Evolutionary conservation across 345 rosid species (phyloP).

Genomic region (Turritis glabra): DNA sequence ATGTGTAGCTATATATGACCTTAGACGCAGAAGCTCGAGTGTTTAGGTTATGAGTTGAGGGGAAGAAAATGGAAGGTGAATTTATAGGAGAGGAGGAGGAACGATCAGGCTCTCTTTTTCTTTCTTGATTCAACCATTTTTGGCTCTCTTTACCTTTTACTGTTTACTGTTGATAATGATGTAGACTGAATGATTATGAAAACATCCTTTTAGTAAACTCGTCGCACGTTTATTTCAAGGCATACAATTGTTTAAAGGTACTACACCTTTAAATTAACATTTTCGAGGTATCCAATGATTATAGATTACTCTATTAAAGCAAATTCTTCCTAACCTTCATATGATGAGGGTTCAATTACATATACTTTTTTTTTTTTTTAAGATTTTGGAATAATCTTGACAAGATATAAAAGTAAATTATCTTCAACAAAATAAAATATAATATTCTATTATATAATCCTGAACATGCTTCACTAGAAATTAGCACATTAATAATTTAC

Average conservation of each 20-base stretch:
- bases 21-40: not conserved
- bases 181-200: not conserved
- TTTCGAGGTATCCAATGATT: not conserved
- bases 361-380: too few species aligned
- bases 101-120: not conserved
- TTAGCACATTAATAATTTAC: not conserved
- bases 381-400: too few species aligned
- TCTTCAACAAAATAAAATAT: too few species aligned
- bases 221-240: constrained; percentile 20
- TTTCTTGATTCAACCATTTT: not conserved
- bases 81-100: constrained; percentile 18
- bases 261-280: not conserved
- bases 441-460: too few species aligned
- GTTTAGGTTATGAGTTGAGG: constrained; percentile 11
- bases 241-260: not conserved
- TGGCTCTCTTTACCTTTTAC: not conserved
- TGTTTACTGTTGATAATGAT: constrained; percentile 3
- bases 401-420: too few species aligned
- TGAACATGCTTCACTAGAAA: too few species aligned
- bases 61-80: not conserved
- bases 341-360: too few species aligned
- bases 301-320: not conserved
- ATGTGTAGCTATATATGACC: not conserved
- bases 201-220: not conserved
- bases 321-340: not conserved